Base-by-base conservation (phyloP, 129 eudicot species). In the Smallanthus sonchifolius region DNA sequence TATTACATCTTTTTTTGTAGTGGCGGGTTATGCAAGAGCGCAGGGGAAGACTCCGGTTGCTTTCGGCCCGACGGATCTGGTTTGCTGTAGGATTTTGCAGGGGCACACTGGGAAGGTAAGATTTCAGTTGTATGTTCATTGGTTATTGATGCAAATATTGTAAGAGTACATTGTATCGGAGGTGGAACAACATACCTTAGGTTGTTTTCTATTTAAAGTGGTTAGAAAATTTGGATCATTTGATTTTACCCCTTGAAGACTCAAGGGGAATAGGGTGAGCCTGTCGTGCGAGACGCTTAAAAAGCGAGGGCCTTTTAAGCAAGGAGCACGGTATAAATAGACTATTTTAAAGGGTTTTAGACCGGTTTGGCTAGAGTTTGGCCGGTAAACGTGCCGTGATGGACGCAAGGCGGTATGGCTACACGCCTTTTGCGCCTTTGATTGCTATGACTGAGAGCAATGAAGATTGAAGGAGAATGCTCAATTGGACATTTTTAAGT, bases 71-170 rank as follows among this genome's bases (percentile, higher is more conserved):
- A 88, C 96, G 49, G 98, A 93, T 90, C 96, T 93, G 48, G 97
- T 93, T 34, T 93, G 98, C 68, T 93, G 98, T 63, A 79, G 98
- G 77, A 90, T 85, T 35, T 81, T 93, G 61, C 98, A 90, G 51
- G 98, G 98, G 11, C 98, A 93, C 69, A 84, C 97, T 10, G 98
- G 98, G 32, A 93, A 90, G 98, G 98, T 87, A 70, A 34, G 73
- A 39, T 52, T 67, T 37, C 15, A 39, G 72, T n/a, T 65, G 19
- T 7, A 4, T 78, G 52, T 47, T 45, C 14, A 67, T 68, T 80
- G 40, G 70, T 73, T 43, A 32, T 11, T 28, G 65, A 59, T 24
- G 5, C 13, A 3, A 10, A 10, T 30, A 59, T 30, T 28, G 6
- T 28, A 11, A 28, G 64, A 57, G n/a, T 59, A 30, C 3, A 28